phyloP scores from a whole-genome alignment of 139 green algal genomes.

The Mesotaenium endlicherianum region DNA sequence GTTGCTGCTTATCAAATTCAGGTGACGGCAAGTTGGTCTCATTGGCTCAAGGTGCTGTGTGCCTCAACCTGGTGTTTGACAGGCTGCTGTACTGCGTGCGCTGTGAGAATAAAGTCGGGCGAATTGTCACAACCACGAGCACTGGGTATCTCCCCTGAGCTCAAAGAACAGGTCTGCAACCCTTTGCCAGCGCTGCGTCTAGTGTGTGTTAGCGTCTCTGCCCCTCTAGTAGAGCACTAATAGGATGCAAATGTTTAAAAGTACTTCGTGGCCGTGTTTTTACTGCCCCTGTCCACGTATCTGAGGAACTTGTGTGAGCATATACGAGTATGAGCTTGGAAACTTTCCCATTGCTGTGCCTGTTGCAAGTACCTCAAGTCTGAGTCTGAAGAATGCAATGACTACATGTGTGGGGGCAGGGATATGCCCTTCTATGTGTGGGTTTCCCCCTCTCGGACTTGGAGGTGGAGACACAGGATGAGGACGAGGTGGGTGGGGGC shows the following conservation, averaged over 20 bases:
- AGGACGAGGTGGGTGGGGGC: conserved; percentile 79
- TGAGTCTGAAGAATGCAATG: no score
- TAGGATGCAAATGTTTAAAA: no score
- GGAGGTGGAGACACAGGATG: conserved; percentile 70
- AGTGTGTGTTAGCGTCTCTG: no score
- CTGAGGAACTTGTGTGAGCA: no score
- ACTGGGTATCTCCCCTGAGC: conserved; percentile 69
- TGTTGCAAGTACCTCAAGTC: no score
- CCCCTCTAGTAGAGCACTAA: no score
- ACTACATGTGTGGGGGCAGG: no score
- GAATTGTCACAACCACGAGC: conserved; percentile 70
- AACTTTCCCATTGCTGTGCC: no score
- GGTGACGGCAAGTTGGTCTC: background rate
- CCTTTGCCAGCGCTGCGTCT: no score
- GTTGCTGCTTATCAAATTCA: background rate
- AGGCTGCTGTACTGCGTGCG: conserved; percentile 97
- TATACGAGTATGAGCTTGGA: no score
- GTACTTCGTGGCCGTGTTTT: no score
- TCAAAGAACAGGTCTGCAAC: conserved; percentile 57
- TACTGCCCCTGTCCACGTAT: no score
- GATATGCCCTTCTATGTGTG: conserved; percentile 96
- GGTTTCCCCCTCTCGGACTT: conserved; percentile 75
- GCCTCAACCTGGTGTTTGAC: conserved; percentile 60
- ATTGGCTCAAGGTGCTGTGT: background rate
- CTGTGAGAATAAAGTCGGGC: conserved; percentile 78